These are phyloP conservation scores for Podospora pseudoanserina DNA, from an alignment of 495 filamentous ascomycete species.

Conservation along the genomic window DNA sequence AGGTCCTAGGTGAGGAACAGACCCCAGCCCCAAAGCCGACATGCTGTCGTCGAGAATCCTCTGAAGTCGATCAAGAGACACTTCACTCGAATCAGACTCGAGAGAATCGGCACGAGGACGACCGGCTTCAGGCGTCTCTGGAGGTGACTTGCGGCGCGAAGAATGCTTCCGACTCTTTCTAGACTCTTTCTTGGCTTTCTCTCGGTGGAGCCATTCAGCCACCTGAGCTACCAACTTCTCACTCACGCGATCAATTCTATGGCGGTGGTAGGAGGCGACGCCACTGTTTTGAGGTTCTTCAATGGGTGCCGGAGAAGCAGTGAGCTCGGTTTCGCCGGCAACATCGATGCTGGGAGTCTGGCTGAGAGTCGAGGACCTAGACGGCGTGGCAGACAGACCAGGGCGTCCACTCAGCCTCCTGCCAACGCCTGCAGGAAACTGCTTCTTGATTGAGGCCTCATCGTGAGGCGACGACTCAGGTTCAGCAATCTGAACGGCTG, in stretches of 20 bases:
- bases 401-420: conserved; percentile 43
- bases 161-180: conserved; percentile 43
- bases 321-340: conserved; percentile 1
- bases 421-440: conserved; percentile 41
- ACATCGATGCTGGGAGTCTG: conserved; percentile 27
- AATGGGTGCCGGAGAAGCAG: conserved; percentile 24
- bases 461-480: conserved; percentile 37
- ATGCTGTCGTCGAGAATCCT: conserved; percentile 63
- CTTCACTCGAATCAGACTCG: conserved; percentile 54
- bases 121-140: conserved; percentile 13
- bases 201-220: conserved; percentile 72
- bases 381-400: conserved; percentile 31
- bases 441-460: conserved; percentile 40
- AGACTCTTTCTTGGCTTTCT: conserved; percentile 61
- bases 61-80: conserved; percentile 66
- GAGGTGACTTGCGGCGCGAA: conserved; percentile 31
- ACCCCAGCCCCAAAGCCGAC: conserved; percentile 42
- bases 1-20: conserved; percentile 34
- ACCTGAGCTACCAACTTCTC: conserved; percentile 67
- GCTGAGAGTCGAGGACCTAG: conserved; percentile 38
- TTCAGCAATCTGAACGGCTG: conserved; percentile 50
- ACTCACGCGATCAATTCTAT: conserved; percentile 38
- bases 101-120: conserved; percentile 40
- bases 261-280: conserved; percentile 30
- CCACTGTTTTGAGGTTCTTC: conserved; percentile 29